Conservation (phyloP, 148 eudicot species). For the Rhododendron ferrugineum region DNA sequence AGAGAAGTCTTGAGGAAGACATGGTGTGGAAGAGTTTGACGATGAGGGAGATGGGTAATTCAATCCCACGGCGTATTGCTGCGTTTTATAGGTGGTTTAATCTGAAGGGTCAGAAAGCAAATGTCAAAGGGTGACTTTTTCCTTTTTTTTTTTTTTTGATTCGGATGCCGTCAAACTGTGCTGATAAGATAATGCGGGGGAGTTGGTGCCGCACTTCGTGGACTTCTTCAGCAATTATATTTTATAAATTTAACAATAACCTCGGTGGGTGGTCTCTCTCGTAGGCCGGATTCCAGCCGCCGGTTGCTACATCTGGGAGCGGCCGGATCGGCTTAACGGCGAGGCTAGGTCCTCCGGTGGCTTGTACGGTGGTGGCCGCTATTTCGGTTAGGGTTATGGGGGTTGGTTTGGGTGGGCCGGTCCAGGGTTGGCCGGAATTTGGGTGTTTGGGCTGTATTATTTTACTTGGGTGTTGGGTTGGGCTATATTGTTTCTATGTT, state of each 20-base stretch:
- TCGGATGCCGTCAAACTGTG: background rate
- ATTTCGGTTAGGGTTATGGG: no score
- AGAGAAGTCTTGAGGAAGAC: conserved; percentile 1
- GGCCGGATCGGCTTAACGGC: no score
- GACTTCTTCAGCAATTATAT: background rate
- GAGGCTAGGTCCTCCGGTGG: no score
- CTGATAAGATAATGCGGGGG: background rate
- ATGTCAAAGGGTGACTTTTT: background rate
- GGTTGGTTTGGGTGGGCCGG: no score
- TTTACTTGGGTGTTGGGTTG: no score
- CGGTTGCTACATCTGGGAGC: no score
- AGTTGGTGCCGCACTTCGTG: background rate
- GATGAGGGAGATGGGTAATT: background rate
- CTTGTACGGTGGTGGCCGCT: no score
- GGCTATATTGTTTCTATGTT: no score
- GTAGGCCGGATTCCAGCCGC: no score
- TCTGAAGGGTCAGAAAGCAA: background rate
- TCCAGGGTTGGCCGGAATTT: no score
- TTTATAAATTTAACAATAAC: background rate
- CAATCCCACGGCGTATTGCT: background rate
- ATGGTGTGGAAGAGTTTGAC: background rate
- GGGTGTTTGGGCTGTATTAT: no score
- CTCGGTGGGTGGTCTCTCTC: no score
- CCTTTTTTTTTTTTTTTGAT: background rate
- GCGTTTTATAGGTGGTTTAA: background rate